Base-by-base conservation (phyloP, 2,329 filamentous ascomycete genomes). In the Colletotrichum australisinense region DNA sequence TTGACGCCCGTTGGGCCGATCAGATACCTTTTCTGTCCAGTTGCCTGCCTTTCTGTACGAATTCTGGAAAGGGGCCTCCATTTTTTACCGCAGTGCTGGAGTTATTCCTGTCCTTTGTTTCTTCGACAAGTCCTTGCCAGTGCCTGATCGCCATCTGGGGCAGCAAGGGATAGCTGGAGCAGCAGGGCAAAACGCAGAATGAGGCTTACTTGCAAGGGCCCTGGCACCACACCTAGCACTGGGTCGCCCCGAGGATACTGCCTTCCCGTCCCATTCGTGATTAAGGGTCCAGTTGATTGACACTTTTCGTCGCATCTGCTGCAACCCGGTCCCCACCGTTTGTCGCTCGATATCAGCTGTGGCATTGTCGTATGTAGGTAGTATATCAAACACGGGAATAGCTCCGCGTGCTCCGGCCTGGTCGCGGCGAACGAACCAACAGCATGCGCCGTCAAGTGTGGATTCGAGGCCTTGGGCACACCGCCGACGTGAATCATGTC, bases 181-280 rank as follows among this genome's bases (percentile, higher is more conserved):
- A 59, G 38, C 65, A 52, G 65, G 38, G 35, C 28, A 28, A 28
- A 46, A 12, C 67, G 67, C 68, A 69, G 70, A 73, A 73, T 70
- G 66, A 73, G 70, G 70, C 70, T 69, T 72, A 64, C 70, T 28
- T 64, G 22, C 70, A 53, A 59, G 70, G 70, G 26, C 57, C 70
- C 70, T 46, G 42, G 24, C 59, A 69, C 53, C 46, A 28, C 53
- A 46, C 70, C 70, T 12, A 12, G 32, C 9, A 35, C 32, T 26
- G 59, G 59, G 70, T 53, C 57, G 28, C 38, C 57, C 16, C 35
- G 28, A 35, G 49, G 56, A 11, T 30, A 32, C 22, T 59, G 64
- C 66, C 52, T 28, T 63, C 46, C 14, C 46, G 62, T 55, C 35
- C 42, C 32, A 58, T 49, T 49, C 26, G 30, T 24, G 35, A 69